A percentile compares a stretch with the other conserved stretches of the same genome.
Evolutionary conservation across 768 basidiomycete genomes (phyloP).

Genomic region (Kwoniella shandongensis): DNA sequence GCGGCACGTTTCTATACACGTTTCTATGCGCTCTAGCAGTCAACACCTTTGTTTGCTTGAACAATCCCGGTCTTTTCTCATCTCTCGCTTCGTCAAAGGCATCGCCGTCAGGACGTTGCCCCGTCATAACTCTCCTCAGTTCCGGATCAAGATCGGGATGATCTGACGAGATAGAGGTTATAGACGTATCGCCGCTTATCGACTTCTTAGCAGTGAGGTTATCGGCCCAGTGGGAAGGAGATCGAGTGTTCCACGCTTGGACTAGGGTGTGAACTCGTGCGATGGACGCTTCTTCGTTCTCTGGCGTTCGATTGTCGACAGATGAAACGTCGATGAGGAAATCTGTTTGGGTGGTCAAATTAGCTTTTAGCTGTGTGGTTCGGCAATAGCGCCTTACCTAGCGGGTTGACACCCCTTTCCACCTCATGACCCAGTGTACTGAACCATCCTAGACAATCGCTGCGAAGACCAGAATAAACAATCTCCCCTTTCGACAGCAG

Average conservation of each 20-base stretch:
- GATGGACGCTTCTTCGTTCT: constrained; percentile 53
- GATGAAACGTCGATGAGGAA: constrained; percentile 56
- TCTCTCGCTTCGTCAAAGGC: constrained; percentile 19
- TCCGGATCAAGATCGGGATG: not conserved
- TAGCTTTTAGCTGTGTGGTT: not conserved
- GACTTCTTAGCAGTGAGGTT: constrained; percentile 3
- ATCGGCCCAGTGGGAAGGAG: constrained; percentile 6
- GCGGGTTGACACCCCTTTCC: constrained; percentile 56
- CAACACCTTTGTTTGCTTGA: constrained; percentile 43
- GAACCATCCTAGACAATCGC: constrained; percentile 55
- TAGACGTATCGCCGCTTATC: not conserved
- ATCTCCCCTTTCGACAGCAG: constrained; percentile 62
- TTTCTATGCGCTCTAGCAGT: constrained; percentile 45
- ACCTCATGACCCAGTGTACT: constrained; percentile 48
- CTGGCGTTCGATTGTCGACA: constrained; percentile 56
- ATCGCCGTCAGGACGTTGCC: not conserved
- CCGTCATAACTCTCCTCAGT: not conserved
- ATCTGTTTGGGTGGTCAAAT: constrained; percentile 30
- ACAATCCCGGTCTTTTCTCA: constrained; percentile 36
- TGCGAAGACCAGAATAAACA: constrained; percentile 56
- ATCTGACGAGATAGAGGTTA: no score
- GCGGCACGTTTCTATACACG: constrained; percentile 47
- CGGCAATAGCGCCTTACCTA: constrained; percentile 41
- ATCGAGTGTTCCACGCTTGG: constrained; percentile 52
- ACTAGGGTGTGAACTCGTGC: constrained; percentile 53